Base-by-base conservation (phyloP, 2,329 filamentous ascomycete species). In the Fusarium sp. region DNA sequence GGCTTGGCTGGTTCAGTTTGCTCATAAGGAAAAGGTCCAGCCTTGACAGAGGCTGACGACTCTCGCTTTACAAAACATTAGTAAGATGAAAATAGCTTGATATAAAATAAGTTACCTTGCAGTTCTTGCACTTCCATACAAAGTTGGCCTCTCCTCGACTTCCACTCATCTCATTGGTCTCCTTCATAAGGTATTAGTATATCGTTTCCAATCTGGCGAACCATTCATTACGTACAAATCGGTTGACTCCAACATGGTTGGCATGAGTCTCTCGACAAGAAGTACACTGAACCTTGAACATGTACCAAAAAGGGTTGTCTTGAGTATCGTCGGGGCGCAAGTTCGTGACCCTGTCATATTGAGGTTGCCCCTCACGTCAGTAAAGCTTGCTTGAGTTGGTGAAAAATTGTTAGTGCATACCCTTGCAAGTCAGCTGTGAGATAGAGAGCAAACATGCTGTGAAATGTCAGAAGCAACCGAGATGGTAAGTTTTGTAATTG, bases 51-150 rank as follows among this genome's bases (percentile, higher is more conserved):
- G 61, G 96, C 96, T 37, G 95, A 95, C 23, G 94, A 94, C 81
- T 96, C 93, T 82, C 93, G 88, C 94, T 95, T 73, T 28, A 13
- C 42, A 50, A 16, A 40, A 25, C 43, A n/a, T 75, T 30, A 74
- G 50, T 33, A 15, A 28, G 18, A 5, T 5, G 11, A 25, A 25
- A 43, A 3, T 13, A 58, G 58, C 9, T 12, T 23, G 30, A 28
- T 3, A 10, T 11, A 10, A 35, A 3, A 9, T 9, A 15, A 16
- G 18, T 35, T 75, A 96, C 95, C 90, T 96, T 97, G 91, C 96
- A 99, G 81, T 96, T 96, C 84, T 97, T 97, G 88, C 96, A 99
- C 82, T 91, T 95, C 96, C 96, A 99, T n/a, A 99, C 96, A 83
- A 99, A 99, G 83, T 98, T 98, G 69, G 96, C 96, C 83, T 98